Evolutionary conservation across 441 rosid species (phyloP).

Genomic region (Macaranga tanarius): DNA sequence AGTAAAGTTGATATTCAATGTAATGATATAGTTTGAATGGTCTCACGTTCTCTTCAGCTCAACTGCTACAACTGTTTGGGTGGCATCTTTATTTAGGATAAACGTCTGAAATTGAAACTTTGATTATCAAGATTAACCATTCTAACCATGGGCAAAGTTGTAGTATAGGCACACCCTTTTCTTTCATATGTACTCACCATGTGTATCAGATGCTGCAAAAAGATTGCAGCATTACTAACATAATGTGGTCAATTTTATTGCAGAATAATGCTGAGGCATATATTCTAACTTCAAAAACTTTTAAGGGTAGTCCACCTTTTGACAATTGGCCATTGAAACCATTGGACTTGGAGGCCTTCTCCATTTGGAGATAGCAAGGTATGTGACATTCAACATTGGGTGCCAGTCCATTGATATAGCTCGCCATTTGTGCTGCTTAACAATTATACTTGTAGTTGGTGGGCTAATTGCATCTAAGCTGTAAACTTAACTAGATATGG

Average conservation of each 20-base stretch:
- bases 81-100: background rate
- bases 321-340: slow-evolving; percentile 55
- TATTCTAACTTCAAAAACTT: slow-evolving; percentile 34
- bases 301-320: slow-evolving; percentile 44
- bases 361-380: slow-evolving; percentile 24
- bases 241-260: slow-evolving; percentile 24
- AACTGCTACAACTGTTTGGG: background rate
- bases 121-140: background rate
- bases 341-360: slow-evolving; percentile 43
- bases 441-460: background rate
- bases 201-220: background rate
- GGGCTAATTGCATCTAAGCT: background rate
- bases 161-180: background rate
- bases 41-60: background rate
- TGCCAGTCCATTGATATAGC: background rate
- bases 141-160: background rate
- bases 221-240: slow-evolving; percentile 3
- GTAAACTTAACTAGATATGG: background rate
- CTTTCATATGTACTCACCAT: no score
- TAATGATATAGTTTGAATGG: background rate
- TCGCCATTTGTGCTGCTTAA: background rate
- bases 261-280: slow-evolving; percentile 67
- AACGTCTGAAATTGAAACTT: background rate
- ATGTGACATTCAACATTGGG: slow-evolving; percentile 1
- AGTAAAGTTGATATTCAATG: background rate